Base-by-base conservation (phyloP, 1,284 basidiomycete species). In the Ganoderma resinaceum region DNA sequence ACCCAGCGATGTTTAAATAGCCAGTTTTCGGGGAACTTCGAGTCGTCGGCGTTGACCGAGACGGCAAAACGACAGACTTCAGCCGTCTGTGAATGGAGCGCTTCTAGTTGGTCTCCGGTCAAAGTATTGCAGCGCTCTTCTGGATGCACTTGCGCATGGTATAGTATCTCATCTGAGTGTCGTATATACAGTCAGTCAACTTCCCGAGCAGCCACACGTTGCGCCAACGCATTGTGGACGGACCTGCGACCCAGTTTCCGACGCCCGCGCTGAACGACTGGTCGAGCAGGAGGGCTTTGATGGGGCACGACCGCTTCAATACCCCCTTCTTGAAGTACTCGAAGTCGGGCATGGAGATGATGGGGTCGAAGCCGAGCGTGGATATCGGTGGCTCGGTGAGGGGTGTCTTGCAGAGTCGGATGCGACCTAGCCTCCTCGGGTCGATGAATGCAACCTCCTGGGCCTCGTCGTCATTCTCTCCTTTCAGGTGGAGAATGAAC, bases 221-320 rank as follows among this genome's bases (percentile, higher is more conserved):
- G 26, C 18, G 5, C 14, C 46, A 29, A 33, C 20, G 33, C n/a
- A 31, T 42, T 4, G 9, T 16, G 5, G 5, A 55, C 63, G 61
- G 73, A 88, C 92, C 92, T 72, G 93, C 93, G 2, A 95, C 88
- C 92, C 92, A 95, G 77, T 95, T 96, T 0, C 94, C 94, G 3
- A 96, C 87, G 0, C 94, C 94, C 2, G 92, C 92, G 70, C 87
- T 91, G 81, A 94, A 94, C 0, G 89, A 87, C 77, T 95, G 94
- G 78, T 96, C 91, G 59, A 96, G 86, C 18, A 96, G 84, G 16
- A 95, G 82, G 1, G 91, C 89, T 74, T 95, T 96, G 72, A 94
- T 87, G 0, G 94, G 91, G 62, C 91, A 91, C 18, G 86, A 82
- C 64, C 93, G 86, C 72, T 87, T 90, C 14, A 78, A 74, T 11